A percentile compares a stretch with the other conserved stretches of the same genome.
Conservation (phyloP, 768 basidiomycete genomes). For the Stropharia rugosoannulata region DNA sequence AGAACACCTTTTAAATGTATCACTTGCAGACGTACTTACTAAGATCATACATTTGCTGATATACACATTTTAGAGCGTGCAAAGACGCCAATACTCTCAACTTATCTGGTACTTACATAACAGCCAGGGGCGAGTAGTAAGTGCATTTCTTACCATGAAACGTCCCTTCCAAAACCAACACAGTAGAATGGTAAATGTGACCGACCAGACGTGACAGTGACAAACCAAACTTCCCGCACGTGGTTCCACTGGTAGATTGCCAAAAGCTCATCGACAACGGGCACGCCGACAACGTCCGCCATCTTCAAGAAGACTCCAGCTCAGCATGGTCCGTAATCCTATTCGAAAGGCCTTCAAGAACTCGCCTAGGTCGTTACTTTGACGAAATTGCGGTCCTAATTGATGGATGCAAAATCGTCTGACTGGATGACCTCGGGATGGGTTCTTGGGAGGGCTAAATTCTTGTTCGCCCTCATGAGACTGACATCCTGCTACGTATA, state of each 20-base stretch:
- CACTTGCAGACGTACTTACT: too few species aligned
- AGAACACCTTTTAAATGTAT: too few species aligned
- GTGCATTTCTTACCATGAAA: too few species aligned
- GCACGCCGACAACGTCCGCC: slow-evolving; percentile 44
- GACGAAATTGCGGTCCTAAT: slow-evolving; percentile 21
- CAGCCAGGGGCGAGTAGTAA: too few species aligned
- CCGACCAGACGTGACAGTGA: slow-evolving; percentile 11
- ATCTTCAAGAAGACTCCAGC: slow-evolving; percentile 38
- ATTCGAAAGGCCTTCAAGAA: slow-evolving; percentile 19
- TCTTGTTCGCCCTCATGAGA: slow-evolving; percentile 10
- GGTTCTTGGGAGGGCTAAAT: slow-evolving; percentile 14
- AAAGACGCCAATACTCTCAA: too few species aligned
- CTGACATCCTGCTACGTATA: slow-evolving; percentile 36
- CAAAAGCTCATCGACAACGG: slow-evolving; percentile 41
- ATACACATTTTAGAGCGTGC: too few species aligned
- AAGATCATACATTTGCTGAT: too few species aligned
- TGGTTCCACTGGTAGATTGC: slow-evolving; percentile 19
- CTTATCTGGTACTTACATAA: too few species aligned
- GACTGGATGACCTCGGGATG: slow-evolving; percentile 38
- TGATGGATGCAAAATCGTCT: slow-evolving; percentile 36
- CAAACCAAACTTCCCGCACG: slow-evolving; percentile 34
- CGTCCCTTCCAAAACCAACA: too few species aligned
- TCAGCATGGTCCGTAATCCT: slow-evolving; percentile 47
- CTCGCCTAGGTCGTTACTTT: slow-evolving; percentile 16
- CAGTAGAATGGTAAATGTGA: slow-evolving; percentile 6